Evolutionary conservation across 345 rosid genomes (phyloP).

Genomic region (Anastatica hierochuntica): DNA sequence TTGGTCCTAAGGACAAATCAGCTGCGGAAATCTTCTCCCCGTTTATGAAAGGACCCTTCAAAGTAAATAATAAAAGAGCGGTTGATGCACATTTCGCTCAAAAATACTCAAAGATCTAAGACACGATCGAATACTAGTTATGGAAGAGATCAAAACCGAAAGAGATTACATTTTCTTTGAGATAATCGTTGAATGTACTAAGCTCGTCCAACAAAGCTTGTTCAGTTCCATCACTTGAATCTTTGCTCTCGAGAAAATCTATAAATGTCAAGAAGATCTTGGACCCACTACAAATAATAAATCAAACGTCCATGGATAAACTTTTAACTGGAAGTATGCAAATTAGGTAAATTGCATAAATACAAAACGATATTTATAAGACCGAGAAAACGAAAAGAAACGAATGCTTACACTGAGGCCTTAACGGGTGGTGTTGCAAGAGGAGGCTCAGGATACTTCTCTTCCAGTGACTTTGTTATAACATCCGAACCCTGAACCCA

Average conservation of each 20-base stretch:
- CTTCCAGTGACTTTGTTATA: conserved; percentile 69
- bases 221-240: conserved; percentile 67
- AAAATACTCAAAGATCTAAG: neutral
- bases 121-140: neutral
- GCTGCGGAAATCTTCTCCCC: conserved; percentile 79
- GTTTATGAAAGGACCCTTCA: conserved; percentile 79
- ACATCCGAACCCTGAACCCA: conserved; percentile 94
- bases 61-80: neutral
- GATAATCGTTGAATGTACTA: conserved; percentile 46
- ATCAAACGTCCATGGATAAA: neutral
- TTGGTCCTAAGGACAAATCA: conserved; percentile 75
- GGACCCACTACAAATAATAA: conserved; percentile 55
- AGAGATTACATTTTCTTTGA: conserved; percentile 52
- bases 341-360: neutral
- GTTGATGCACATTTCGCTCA: neutral
- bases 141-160: conserved; percentile 9
- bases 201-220: conserved; percentile 66
- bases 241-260: conserved; percentile 88
- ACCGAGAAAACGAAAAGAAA: neutral
- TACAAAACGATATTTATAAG: too few relatives aligned
- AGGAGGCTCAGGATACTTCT: conserved; percentile 78
- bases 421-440: conserved; percentile 71
- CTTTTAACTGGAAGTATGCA: conserved; percentile 8
- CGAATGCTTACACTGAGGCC: conserved; percentile 63
- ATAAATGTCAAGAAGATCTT: conserved; percentile 83